Evolutionary conservation across 306 rosid species (phyloP).

Genomic region (Inga laurina): DNA sequence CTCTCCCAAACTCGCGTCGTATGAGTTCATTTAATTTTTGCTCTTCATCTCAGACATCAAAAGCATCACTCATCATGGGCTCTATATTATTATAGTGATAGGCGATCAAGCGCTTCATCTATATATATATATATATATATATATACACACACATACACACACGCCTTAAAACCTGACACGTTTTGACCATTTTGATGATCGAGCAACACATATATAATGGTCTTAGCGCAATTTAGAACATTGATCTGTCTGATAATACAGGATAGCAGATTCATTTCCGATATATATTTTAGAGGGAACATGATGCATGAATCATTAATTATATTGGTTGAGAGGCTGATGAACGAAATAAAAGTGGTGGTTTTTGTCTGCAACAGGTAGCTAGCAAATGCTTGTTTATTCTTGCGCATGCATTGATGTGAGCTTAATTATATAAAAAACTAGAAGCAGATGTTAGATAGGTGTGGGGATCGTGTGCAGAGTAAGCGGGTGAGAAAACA

Average conservation of each 20-base stretch:
- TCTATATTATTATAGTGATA: slow-evolving; percentile 17
- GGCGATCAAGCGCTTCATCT: slow-evolving; percentile 16
- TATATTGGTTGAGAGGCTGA: not conserved
- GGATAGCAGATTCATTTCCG: not conserved
- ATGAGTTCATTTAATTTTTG: not conserved
- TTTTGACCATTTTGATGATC: slow-evolving; percentile 17
- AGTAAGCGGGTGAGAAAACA: slow-evolving; percentile 40
- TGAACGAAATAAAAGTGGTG: slow-evolving; percentile 24
- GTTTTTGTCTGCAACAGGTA: slow-evolving; percentile 34
- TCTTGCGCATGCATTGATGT: slow-evolving; percentile 31
- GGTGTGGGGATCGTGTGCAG: slow-evolving; percentile 58
- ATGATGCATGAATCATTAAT: slow-evolving; percentile 4
- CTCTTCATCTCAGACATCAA: slow-evolving; percentile 19
- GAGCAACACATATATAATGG: not conserved
- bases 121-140: too few relatives aligned
- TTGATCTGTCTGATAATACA: not conserved
- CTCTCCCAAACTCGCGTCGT: not conserved
- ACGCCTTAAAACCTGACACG: slow-evolving; percentile 33
- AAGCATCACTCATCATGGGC: slow-evolving; percentile 42
- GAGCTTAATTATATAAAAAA: slow-evolving; percentile 7
- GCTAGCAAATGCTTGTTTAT: slow-evolving; percentile 31
- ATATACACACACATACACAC: not conserved
- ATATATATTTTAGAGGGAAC: not conserved
- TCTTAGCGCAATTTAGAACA: not conserved
- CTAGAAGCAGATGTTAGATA: slow-evolving; percentile 26